These are phyloP conservation scores for Anisodus acutangulus DNA, from an alignment of 257 asterid genomes.

Conservation along the genomic window DNA sequence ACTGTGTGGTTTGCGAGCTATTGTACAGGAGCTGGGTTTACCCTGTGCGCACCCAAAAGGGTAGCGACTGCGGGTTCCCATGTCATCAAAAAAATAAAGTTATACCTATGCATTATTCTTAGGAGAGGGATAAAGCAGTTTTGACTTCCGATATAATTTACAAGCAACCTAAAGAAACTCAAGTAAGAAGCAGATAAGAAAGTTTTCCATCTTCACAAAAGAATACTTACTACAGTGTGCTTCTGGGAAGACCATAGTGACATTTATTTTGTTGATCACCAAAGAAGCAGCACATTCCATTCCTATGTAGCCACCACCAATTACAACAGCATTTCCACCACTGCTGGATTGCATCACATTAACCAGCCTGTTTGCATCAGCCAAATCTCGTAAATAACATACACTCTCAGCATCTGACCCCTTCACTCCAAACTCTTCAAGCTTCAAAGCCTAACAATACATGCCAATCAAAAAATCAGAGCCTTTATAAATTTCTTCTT, in stretches of 20 bases:
- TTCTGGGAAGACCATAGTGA: slow-evolving; percentile 90
- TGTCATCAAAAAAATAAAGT: background rate
- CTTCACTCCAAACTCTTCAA: slow-evolving; percentile 90
- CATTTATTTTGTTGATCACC: slow-evolving; percentile 75
- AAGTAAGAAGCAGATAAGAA: background rate
- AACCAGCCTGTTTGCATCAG: slow-evolving; percentile 81
- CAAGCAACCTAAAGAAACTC: background rate
- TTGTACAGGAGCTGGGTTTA: too few relatives aligned
- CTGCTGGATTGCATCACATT: slow-evolving; percentile 63
- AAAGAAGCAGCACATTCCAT: slow-evolving; percentile 94
- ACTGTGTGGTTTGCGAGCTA: background rate
- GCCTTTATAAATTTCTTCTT: background rate
- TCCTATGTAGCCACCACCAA: slow-evolving; percentile 94
- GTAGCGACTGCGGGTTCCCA: too few relatives aligned
- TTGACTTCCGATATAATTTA: background rate
- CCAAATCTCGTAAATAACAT: slow-evolving; percentile 75
- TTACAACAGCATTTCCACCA: slow-evolving; percentile 81
- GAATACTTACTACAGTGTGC: slow-evolving; percentile 75
- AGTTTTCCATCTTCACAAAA: background rate
- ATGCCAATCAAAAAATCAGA: slow-evolving; percentile 37
- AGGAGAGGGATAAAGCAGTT: background rate
- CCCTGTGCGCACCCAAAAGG: too few relatives aligned
- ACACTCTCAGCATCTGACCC: slow-evolving; percentile 78
- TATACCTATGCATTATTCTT: slow-evolving; percentile 11
- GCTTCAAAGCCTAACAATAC: slow-evolving; percentile 69